Conservation (phyloP, 2,329 filamentous ascomycete genomes). For the Verticillium nubilum region DNA sequence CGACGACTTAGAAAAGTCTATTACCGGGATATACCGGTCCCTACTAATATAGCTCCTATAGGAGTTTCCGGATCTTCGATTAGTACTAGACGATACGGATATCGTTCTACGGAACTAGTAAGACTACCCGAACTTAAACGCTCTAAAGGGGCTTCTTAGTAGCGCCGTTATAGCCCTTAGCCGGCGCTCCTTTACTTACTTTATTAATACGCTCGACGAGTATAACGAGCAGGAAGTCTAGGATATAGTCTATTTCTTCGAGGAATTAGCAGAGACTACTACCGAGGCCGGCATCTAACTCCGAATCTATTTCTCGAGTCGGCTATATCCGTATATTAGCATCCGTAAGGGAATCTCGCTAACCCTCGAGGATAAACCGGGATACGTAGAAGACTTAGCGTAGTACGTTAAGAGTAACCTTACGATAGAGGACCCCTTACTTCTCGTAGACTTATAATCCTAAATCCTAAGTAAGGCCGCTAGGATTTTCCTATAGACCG, state of each 20-base stretch:
- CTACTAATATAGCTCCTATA: background rate
- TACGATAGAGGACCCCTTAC: constrained; percentile 8
- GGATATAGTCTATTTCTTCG: constrained; percentile 37
- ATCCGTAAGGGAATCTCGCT: constrained; percentile 21
- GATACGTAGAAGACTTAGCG: constrained; percentile 28
- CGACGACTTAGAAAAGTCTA: constrained; percentile 3
- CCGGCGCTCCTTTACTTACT: constrained; percentile 13
- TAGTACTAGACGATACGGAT: background rate
- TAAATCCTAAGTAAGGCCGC: constrained; percentile 28
- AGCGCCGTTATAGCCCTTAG: constrained; percentile 6
- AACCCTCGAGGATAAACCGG: constrained; percentile 26
- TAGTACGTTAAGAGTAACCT: constrained; percentile 23
- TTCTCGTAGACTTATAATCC: background rate
- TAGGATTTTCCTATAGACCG: constrained; percentile 36
- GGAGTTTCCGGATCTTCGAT: background rate
- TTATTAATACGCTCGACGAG: constrained; percentile 43
- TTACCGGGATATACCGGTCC: constrained; percentile 9
- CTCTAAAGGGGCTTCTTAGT: background rate
- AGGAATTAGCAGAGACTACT: constrained; percentile 25
- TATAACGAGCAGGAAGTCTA: constrained; percentile 35
- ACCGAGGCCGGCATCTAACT: constrained; percentile 12
- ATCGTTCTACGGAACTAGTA: background rate
- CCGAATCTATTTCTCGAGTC: constrained; percentile 36
- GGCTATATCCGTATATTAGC: constrained; percentile 39
- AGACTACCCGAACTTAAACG: background rate